Evolutionary conservation across 208 protist genomes (phyloP), one percentile per base, ranked within the genome.

Genomic region (Leishmania turanica): DNA sequence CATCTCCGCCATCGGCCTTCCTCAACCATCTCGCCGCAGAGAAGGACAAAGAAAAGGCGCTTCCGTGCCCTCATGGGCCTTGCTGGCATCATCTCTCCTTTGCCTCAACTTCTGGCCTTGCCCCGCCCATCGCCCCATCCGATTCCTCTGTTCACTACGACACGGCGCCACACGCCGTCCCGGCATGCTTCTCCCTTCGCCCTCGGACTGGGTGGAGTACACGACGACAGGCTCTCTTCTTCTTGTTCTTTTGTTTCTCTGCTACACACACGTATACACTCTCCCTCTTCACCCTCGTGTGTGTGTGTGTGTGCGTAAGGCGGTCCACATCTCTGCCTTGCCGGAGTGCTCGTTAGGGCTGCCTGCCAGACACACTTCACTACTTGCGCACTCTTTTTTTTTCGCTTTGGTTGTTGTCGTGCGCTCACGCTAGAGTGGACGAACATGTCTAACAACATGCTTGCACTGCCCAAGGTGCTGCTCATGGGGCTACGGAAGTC

Each of bases 401-500:
- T 49, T 31, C 11, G 56, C 8, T 37, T 40, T 45, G 5, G 13
- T 11, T 68, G 37, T 40, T 21, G 13, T 37, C n/a, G n/a, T 1
- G 45, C 45, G 9, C 15, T 68, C 8, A 45, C 31, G n/a, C 24
- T 40, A n/a, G 17, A 24, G n/a, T 31, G 27, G 5, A 3, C 31
- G 11, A 13, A 19, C 8, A 84, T 84, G 75, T 83, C 81, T 8
- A 81, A 15, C 24, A 66, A 84, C 62, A 84, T 95, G 69, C 75
- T 96, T 11, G 87, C 89, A 3, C 88, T 96, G 8, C 95, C 93
- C 5, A 95, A 96, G 77, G 95, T 98, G 60, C 89, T 98, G 60
- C 85, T 98, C 37, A 92, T 96, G 91, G 95, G 95, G 2, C 88
- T 98, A 15, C 89, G 93, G 60, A 98, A 96, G 86, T 96, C 93